phyloP scores from a whole-genome alignment of 768 basidiomycete species.

The Tricholoma sp. region DNA sequence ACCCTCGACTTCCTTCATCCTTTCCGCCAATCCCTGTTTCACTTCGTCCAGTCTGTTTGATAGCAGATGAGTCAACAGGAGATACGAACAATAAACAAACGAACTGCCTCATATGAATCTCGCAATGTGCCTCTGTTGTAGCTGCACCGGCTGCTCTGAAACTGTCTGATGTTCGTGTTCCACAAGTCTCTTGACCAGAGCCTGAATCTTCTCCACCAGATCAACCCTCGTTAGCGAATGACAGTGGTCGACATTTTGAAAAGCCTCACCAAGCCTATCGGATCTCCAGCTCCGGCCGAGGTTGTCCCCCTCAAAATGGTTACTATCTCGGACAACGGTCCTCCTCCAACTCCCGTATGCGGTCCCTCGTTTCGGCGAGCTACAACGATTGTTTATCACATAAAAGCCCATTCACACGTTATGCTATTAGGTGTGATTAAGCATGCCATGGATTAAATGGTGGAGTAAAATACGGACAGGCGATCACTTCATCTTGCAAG shows the following conservation, averaged over 20 bases:
- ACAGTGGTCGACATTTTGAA: background rate
- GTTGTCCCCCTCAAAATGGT: background rate
- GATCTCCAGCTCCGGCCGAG: background rate
- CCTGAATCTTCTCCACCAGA: too few relatives aligned
- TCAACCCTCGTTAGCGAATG: background rate
- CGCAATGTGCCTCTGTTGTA: too few relatives aligned
- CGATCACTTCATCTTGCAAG: slow-evolving; percentile 22
- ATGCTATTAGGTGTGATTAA: slow-evolving; percentile 18
- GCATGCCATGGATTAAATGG: background rate
- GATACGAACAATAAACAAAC: too few relatives aligned
- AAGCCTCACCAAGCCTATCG: background rate
- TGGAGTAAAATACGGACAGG: slow-evolving; percentile 18
- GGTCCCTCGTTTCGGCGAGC: slow-evolving; percentile 26
- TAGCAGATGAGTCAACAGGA: too few relatives aligned
- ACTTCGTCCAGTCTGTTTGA: too few relatives aligned
- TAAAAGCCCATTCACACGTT: slow-evolving; percentile 32
- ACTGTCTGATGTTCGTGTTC: too few relatives aligned
- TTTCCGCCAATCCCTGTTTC: too few relatives aligned
- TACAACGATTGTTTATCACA: slow-evolving; percentile 33
- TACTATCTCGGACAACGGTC: slow-evolving; percentile 15
- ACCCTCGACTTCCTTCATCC: too few relatives aligned
- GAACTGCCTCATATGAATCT: too few relatives aligned
- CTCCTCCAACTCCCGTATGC: slow-evolving; percentile 30
- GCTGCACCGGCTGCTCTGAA: too few relatives aligned
- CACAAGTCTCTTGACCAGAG: too few relatives aligned